These are phyloP conservation scores for Lichtheimia hyalospora DNA, from an alignment of 371 early-diverging fungal genomes.

Conservation along the genomic window DNA sequence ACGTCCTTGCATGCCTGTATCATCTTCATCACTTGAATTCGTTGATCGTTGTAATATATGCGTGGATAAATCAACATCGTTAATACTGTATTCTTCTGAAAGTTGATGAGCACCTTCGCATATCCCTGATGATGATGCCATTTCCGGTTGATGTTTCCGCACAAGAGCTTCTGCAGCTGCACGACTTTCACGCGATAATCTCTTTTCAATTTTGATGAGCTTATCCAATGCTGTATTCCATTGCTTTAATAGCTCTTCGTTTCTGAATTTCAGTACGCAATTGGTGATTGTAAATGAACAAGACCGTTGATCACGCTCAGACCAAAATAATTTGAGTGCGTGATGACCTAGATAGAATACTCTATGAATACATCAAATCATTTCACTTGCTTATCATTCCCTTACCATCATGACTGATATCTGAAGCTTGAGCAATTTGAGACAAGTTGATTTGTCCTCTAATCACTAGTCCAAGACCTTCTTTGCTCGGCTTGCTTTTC, in stretches of 20 bases:
- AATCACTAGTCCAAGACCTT: conserved; percentile 27
- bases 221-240: conserved; percentile 1
- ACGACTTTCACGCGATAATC: conserved; percentile 12
- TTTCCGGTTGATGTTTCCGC: conserved; percentile 4
- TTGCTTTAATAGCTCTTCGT: conserved; percentile 82
- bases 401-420: conserved; percentile 63
- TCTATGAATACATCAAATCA: too few relatives aligned
- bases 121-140: neutral
- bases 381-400: neutral
- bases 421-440: conserved; percentile 76
- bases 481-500: conserved; percentile 29
- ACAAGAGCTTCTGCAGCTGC: conserved; percentile 9
- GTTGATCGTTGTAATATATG: too few relatives aligned
- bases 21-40: conserved; percentile 14
- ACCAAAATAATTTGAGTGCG: conserved; percentile 35
- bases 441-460: conserved; percentile 81
- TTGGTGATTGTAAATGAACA: conserved; percentile 67
- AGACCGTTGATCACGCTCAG: conserved; percentile 23
- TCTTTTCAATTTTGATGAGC: conserved; percentile 11
- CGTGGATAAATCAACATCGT: conserved; percentile 2
- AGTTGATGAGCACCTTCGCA: too few relatives aligned
- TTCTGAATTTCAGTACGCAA: conserved; percentile 85
- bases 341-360: conserved; percentile 22
- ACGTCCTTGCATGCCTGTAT: conserved; percentile 1
- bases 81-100: conserved; percentile 12